phyloP scores from a whole-genome alignment of 2,329 filamentous ascomycete species.

The Ploettnerulaceae sp. region DNA sequence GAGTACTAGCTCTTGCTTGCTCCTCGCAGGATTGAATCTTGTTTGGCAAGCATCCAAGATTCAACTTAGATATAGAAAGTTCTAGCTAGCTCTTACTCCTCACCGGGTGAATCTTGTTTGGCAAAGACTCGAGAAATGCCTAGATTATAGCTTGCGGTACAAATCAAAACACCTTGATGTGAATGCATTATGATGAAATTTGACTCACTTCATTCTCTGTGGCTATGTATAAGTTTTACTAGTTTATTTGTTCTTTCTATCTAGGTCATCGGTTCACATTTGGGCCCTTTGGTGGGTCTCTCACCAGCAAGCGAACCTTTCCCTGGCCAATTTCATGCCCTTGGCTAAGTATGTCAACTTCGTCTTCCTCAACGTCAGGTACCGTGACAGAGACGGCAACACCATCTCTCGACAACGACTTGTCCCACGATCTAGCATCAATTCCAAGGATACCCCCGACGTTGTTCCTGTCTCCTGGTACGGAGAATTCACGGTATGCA shows the following conservation, averaged over 20 bases:
- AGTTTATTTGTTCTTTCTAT: constrained; percentile 29
- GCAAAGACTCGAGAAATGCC: no score
- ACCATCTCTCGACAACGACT: constrained; percentile 48
- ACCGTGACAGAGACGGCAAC: constrained; percentile 16
- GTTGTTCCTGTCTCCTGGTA: constrained; percentile 82
- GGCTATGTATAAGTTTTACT: constrained; percentile 17
- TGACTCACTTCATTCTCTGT: background rate
- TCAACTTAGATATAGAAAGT: no score
- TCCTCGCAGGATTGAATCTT: no score
- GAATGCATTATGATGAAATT: background rate
- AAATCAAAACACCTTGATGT: background rate
- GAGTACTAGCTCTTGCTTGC: no score
- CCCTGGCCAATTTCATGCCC: constrained; percentile 65
- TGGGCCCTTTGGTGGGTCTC: constrained; percentile 39
- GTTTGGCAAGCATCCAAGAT: background rate
- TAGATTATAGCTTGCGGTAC: background rate
- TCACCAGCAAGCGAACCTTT: constrained; percentile 60
- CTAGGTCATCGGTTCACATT: constrained; percentile 28
- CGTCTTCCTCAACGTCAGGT: constrained; percentile 35
- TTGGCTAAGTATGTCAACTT: constrained; percentile 54
- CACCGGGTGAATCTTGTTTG: no score
- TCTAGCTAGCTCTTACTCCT: no score
- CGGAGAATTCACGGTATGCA: constrained; percentile 91
- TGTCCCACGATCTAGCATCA: constrained; percentile 64
- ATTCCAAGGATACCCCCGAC: constrained; percentile 73